Evolutionary conservation across 1,139 yeast species (phyloP).

Genomic region (Debaryomyces robertsiae): DNA sequence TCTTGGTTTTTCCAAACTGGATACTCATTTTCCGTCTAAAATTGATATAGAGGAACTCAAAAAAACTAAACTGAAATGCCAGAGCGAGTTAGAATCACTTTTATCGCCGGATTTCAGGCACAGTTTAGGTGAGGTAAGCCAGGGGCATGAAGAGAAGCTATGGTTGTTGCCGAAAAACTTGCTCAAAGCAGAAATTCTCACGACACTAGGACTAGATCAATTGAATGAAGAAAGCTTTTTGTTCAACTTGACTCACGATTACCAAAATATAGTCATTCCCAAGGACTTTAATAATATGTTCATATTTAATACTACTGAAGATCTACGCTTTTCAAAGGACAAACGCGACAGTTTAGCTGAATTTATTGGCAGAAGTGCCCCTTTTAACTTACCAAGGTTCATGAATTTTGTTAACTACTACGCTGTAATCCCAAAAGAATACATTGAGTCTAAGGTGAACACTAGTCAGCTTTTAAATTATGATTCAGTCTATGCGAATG

Average conservation of each 20-base stretch:
- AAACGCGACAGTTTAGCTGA: slow-evolving; percentile 8
- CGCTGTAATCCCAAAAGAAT: slow-evolving; percentile 32
- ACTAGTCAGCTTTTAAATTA: slow-evolving; percentile 10
- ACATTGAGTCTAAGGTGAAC: slow-evolving; percentile 11
- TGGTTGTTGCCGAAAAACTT: slow-evolving; percentile 27
- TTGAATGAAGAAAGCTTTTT: slow-evolving; percentile 16
- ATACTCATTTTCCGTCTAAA: slow-evolving; percentile 6
- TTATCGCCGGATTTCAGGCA: slow-evolving; percentile 10
- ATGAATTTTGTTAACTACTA: slow-evolving; percentile 33
- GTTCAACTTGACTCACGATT: slow-evolving; percentile 14
- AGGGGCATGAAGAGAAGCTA: slow-evolving; percentile 16
- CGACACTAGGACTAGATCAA: slow-evolving; percentile 24
- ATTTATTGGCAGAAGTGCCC: slow-evolving; percentile 26
- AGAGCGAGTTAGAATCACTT: slow-evolving; percentile 18
- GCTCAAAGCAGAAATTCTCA: slow-evolving; percentile 22
- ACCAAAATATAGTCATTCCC: slow-evolving; percentile 25
- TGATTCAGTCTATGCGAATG: slow-evolving; percentile 20
- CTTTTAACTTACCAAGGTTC: slow-evolving; percentile 37
- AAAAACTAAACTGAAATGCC: slow-evolving; percentile 15
- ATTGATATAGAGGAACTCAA: slow-evolving; percentile 11
- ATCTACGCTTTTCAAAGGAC: slow-evolving; percentile 18
- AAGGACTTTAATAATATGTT: slow-evolving; percentile 34
- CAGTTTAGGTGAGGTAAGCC: slow-evolving; percentile 2
- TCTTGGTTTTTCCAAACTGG: slow-evolving; percentile 4
- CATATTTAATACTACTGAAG: slow-evolving; percentile 33